Percentiles rank a stretch among this genome's conserved stretches.
phyloP scores from a whole-genome alignment of 495 filamentous ascomycete genomes.

The Aspergillus mulundensis region DNA sequence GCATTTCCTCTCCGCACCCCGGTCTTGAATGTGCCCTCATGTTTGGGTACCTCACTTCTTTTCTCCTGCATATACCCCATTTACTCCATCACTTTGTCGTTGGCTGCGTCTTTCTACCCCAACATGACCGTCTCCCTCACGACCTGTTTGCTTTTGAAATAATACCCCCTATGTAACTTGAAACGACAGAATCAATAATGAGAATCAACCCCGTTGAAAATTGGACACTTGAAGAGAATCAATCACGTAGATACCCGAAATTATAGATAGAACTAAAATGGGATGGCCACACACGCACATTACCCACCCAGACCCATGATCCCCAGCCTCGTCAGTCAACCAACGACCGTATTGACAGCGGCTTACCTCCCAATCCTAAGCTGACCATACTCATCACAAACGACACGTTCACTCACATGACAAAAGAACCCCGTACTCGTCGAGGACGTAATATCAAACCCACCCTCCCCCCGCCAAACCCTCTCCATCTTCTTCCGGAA shows the following conservation, averaged over 20 bases:
- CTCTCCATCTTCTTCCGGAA: not conserved
- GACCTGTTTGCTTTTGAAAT: not conserved
- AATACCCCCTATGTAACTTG: not conserved
- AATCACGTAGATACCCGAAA: not conserved
- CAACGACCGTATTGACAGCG: not conserved
- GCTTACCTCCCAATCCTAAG: not conserved
- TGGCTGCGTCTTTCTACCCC: not conserved
- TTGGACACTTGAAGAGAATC: not conserved
- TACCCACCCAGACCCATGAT: too few relatives aligned
- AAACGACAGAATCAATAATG: not conserved
- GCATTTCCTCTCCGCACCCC: not conserved
- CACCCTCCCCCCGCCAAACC: not conserved
- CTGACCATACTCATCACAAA: not conserved
- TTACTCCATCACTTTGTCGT: not conserved
- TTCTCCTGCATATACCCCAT: not conserved
- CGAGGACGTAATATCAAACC: not conserved
- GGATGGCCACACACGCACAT: too few relatives aligned
- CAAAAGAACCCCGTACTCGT: not conserved
- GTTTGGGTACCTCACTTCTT: not conserved
- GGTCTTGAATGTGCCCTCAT: not conserved
- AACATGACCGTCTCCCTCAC: not conserved
- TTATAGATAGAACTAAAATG: not conserved
- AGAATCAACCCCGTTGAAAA: not conserved
- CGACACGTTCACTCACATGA: not conserved
- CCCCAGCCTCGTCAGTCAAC: not conserved